phyloP scores from a whole-genome alignment of 495 filamentous ascomycete genomes.

The Penicillium angulare region DNA sequence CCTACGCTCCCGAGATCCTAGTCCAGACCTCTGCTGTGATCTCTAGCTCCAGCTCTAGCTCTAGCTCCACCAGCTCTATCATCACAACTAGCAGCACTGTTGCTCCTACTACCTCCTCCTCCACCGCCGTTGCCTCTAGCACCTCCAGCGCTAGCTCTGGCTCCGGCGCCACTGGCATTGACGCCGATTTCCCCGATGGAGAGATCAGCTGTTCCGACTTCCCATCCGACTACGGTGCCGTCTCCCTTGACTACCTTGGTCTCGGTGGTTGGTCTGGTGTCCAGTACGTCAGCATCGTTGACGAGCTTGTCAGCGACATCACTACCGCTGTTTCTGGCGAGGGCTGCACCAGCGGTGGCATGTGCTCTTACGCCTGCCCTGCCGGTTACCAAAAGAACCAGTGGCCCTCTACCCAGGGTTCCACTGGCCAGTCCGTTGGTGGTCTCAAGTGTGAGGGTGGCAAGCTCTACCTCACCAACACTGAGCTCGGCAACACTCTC shows the following conservation, averaged over 20 bases:
- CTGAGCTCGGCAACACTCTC: constrained; percentile 59
- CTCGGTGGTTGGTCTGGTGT: constrained; percentile 80
- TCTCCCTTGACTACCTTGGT: constrained; percentile 64
- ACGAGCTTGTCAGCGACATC: constrained; percentile 54
- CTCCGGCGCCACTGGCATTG: constrained; percentile 52
- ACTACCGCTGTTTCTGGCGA: constrained; percentile 57
- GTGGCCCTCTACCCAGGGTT: constrained; percentile 81
- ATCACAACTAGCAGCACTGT: constrained; percentile 14
- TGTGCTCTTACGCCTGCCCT: constrained; percentile 95
- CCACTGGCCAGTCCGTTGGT: constrained; percentile 82
- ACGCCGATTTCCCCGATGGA: constrained; percentile 75
- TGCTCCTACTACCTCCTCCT: constrained; percentile 17
- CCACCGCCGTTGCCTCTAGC: constrained; percentile 13
- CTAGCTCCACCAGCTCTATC: constrained; percentile 13
- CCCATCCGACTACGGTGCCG: constrained; percentile 80
- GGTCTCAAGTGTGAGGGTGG: constrained; percentile 76
- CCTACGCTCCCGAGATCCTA: constrained; percentile 29
- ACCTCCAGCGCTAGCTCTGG: constrained; percentile 17
- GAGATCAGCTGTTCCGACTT: constrained; percentile 68
- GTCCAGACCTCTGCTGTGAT: constrained; percentile 19
- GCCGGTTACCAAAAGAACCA: constrained; percentile 89
- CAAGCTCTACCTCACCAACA: constrained; percentile 76
- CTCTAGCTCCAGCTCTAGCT: constrained; percentile 19
- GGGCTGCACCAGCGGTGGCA: constrained; percentile 57
- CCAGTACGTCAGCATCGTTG: constrained; percentile 52